These are phyloP conservation scores for Seminavis robusta DNA, from an alignment of 108 stramenopile genomes.

Conservation along the genomic window DNA sequence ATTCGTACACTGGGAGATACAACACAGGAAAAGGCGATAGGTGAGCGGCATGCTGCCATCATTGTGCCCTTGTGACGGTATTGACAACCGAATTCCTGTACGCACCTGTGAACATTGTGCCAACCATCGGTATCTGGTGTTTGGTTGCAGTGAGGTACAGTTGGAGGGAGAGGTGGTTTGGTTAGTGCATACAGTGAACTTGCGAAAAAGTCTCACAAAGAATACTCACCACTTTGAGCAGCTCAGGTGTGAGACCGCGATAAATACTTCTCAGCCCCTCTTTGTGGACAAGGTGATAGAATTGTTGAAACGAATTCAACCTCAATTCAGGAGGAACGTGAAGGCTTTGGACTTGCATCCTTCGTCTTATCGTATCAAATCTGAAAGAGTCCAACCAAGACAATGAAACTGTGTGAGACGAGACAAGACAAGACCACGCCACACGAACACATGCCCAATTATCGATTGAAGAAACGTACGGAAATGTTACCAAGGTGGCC, in stretches of 20 bases:
- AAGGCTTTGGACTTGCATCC: conserved; percentile 91
- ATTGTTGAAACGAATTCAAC: conserved; percentile 53
- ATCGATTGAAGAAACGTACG: too few relatives aligned
- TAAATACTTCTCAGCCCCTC: conserved; percentile 86
- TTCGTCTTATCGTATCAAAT: conserved; percentile 86
- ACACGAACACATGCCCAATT: too few relatives aligned
- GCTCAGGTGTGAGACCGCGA: conserved; percentile 87
- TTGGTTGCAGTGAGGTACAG: too few relatives aligned
- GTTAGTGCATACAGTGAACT: too few relatives aligned
- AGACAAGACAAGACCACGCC: conserved; percentile 43
- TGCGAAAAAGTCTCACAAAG: too few relatives aligned
- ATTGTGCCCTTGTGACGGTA: too few relatives aligned
- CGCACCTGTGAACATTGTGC: conserved; percentile 91
- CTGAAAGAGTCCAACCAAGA: too few relatives aligned
- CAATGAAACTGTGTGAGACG: conserved; percentile 57
- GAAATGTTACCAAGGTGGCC: conserved; percentile 81
- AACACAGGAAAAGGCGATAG: too few relatives aligned
- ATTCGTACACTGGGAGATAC: conserved; percentile 90
- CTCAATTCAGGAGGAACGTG: conserved; percentile 64
- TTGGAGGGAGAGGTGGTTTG: too few relatives aligned
- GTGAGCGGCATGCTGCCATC: too few relatives aligned
- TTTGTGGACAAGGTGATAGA: conserved; percentile 40
- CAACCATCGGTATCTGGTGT: conserved; percentile 96
- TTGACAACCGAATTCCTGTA: too few relatives aligned
- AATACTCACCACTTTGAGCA: conserved; percentile 93